These are phyloP conservation scores for Coniella vitis DNA, from an alignment of 2,329 filamentous ascomycete genomes.

Conservation along the genomic window DNA sequence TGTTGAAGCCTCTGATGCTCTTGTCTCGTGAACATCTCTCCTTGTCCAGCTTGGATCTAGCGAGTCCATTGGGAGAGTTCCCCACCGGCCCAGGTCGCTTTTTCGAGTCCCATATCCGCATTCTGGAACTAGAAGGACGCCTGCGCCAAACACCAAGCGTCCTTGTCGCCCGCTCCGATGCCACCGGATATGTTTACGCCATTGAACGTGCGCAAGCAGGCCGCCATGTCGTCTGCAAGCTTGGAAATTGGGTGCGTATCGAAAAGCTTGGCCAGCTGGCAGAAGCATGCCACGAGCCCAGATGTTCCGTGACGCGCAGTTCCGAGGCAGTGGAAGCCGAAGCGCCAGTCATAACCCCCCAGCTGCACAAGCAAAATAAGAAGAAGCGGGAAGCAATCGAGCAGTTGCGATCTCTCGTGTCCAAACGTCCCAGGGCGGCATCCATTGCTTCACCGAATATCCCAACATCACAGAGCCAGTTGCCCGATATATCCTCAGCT, in stretches of 20 bases:
- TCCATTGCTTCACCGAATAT: conserved; percentile 31
- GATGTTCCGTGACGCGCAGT: conserved; percentile 21
- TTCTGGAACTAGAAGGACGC: conserved; percentile 57
- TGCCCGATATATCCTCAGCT: background rate
- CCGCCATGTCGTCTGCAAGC: conserved; percentile 61
- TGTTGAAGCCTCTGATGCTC: conserved; percentile 54
- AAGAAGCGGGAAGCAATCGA: conserved; percentile 55
- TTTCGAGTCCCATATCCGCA: conserved; percentile 56
- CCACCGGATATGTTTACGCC: conserved; percentile 48
- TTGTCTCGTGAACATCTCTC: conserved; percentile 54
- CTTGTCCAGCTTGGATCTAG: conserved; percentile 55
- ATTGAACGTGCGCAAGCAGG: conserved; percentile 58
- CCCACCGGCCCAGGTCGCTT: conserved; percentile 39
- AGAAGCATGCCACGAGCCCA: conserved; percentile 35
- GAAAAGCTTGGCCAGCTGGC: conserved; percentile 44
- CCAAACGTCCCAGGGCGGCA: conserved; percentile 41
- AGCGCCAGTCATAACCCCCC: conserved; percentile 34
- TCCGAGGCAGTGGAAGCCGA: conserved; percentile 11
- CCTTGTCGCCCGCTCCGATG: conserved; percentile 54
- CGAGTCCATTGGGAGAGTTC: conserved; percentile 41
- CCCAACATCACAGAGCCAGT: conserved; percentile 17
- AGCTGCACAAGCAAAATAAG: conserved; percentile 43
- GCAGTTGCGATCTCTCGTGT: conserved; percentile 55
- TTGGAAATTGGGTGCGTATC: conserved; percentile 60
- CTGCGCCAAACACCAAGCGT: conserved; percentile 51